These are phyloP conservation scores for Trifolium fragiferum DNA, from an alignment of 306 rosid genomes.

Conservation along the genomic window DNA sequence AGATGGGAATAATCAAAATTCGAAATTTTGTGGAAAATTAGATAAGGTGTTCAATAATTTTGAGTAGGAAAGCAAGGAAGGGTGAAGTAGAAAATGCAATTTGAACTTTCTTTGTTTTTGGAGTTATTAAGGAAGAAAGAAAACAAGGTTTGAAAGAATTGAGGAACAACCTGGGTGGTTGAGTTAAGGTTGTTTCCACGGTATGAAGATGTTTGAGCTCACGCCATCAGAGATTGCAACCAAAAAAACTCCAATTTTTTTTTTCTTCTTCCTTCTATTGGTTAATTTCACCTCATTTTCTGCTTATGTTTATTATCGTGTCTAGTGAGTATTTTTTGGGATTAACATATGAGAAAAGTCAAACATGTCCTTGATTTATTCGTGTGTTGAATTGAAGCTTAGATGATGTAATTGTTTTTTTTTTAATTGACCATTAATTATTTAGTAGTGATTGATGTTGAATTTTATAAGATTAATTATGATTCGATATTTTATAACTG, in stretches of 20 bases:
- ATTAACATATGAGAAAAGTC: constrained; percentile 21
- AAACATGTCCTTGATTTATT: not conserved
- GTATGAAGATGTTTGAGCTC: constrained; percentile 21
- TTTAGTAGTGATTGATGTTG: too few species aligned
- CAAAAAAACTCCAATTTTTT: not conserved
- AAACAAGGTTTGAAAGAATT: not conserved
- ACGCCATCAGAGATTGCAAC: constrained; percentile 25
- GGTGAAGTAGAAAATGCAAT: not conserved
- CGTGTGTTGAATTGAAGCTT: not conserved
- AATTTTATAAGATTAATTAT: too few species aligned
- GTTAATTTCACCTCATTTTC: not conserved
- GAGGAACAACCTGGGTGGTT: not conserved
- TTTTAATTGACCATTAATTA: too few species aligned
- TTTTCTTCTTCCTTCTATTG: not conserved
- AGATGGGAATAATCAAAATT: not conserved
- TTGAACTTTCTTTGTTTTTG: not conserved
- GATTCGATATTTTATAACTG: too few species aligned
- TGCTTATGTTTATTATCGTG: not conserved
- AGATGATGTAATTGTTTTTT: not conserved
- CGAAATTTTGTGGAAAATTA: not conserved
- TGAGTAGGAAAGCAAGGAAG: not conserved
- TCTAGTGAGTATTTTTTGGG: not conserved
- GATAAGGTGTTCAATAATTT: not conserved
- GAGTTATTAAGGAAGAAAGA: not conserved
- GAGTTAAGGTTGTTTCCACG: constrained; percentile 1